phyloP scores from a whole-genome alignment of 257 asterid genomes.

The Craterostigma plantagineum region DNA sequence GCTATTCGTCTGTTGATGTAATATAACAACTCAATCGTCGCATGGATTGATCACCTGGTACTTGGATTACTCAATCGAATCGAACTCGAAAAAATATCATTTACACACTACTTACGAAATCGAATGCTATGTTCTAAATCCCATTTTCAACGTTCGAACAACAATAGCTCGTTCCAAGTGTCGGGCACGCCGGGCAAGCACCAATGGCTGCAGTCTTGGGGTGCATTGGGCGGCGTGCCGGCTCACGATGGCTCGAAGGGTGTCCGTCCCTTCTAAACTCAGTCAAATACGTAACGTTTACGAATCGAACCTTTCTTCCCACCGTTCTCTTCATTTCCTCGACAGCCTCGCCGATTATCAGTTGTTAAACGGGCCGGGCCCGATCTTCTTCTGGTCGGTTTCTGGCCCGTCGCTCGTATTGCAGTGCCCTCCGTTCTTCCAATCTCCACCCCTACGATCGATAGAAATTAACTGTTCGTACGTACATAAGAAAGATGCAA shows the following conservation, averaged over 20 bases:
- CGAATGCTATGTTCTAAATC: slow-evolving; percentile 16
- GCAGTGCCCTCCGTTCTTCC: slow-evolving; percentile 25
- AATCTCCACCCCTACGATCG: slow-evolving; percentile 17
- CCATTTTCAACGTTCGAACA: slow-evolving; percentile 26
- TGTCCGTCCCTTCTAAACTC: slow-evolving; percentile 59
- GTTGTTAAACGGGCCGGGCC: slow-evolving; percentile 29
- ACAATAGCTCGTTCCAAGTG: slow-evolving; percentile 59
- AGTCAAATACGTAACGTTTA: slow-evolving; percentile 52
- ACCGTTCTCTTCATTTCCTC: slow-evolving; percentile 16
- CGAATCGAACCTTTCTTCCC: slow-evolving; percentile 11
- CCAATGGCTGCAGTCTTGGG: slow-evolving; percentile 89
- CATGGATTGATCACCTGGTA: no score
- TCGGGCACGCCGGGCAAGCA: slow-evolving; percentile 89
- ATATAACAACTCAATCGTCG: no score
- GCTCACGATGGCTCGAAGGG: slow-evolving; percentile 61
- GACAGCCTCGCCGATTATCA: slow-evolving; percentile 20
- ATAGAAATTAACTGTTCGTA: not conserved
- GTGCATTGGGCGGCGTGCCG: slow-evolving; percentile 38
- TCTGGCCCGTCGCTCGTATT: slow-evolving; percentile 25
- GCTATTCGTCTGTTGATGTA: no score
- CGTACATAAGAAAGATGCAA: not conserved
- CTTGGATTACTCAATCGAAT: no score
- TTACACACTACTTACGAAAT: no score
- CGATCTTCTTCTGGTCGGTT: slow-evolving; percentile 20
- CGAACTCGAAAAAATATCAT: no score